Evolutionary conservation across 176 grass and related monocot genomes (phyloP), one percentile per base, ranked within the genome.

Genomic region (Triticum urartu): DNA sequence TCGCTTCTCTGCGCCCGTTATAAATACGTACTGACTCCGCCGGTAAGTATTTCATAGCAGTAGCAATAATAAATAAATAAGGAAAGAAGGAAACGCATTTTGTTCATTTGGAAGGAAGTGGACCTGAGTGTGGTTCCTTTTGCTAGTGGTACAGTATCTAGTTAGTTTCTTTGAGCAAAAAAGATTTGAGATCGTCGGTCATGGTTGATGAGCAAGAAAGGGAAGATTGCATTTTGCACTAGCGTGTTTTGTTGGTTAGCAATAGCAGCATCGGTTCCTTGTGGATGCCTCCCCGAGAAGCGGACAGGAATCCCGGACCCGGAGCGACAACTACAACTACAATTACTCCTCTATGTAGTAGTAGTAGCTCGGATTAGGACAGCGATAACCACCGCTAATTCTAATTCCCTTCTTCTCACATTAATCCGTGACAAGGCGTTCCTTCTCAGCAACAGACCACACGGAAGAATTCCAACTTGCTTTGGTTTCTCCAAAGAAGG

Each of bases 221-320:
- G 11, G 40, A 42, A 42, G 40, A 42, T 42, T 42, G 40, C 40
- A 42, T 42, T 42, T 39, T 42, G 40, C 40, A 42, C 40, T 42
- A 42, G 40, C 9, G 40, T 42, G 40, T 30, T 30, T 30, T 30
- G 28, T 30, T 30, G 28, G 4, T 40, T 2, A 5, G 15, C 5
- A 52, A 17, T 2, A 22, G 18, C 32, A 59, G 66, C 80, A 79
- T 69, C 61, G 9, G 81, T 81, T 91, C 76, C 77, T 48, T 76
- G 85, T 21, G 52, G 68, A 79, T 9, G 85, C 89, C 76, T 87
- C 71, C 52, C 80, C 75, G 60, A 66, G 67, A 87, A 79, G 45
- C 59, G 43, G 75, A 65, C 52, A 64, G 35, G 68, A 84, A 87
- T 90, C 75, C 30, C 22, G 20, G 65, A 83, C 75, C 30, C 22